Percentiles rank a stretch among this genome's conserved stretches.
These are phyloP conservation scores for Phytophthora colocasiae DNA, from an alignment of 352 stramenopile species.

Conservation along the genomic window DNA sequence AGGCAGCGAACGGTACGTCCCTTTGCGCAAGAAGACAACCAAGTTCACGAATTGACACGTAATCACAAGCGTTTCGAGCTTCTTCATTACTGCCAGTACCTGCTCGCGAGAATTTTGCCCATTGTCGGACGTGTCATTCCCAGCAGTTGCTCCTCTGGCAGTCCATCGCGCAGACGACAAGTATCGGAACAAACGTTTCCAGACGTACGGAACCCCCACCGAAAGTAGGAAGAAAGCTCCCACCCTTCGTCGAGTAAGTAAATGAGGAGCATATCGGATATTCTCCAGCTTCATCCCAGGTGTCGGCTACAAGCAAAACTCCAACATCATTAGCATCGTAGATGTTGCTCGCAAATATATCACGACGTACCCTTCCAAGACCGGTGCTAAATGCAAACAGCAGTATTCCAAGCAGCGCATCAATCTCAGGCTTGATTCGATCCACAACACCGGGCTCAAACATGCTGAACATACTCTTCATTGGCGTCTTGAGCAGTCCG, in stretches of 20 bases:
- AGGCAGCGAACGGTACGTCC: slow-evolving; percentile 72
- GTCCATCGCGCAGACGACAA: slow-evolving; percentile 63
- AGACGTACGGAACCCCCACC: slow-evolving; percentile 74
- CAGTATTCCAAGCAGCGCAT: slow-evolving; percentile 56
- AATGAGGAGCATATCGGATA: slow-evolving; percentile 57
- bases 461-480: slow-evolving; percentile 85
- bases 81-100: slow-evolving; percentile 67
- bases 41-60: slow-evolving; percentile 77
- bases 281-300: slow-evolving; percentile 89
- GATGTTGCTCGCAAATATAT: not conserved
- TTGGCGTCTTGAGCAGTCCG: slow-evolving; percentile 69
- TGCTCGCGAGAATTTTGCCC: slow-evolving; percentile 29
- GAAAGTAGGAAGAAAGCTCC: slow-evolving; percentile 72
- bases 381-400: slow-evolving; percentile 76
- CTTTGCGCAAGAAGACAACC: slow-evolving; percentile 76
- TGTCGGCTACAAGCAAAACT: slow-evolving; percentile 54
- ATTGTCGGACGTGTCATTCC: slow-evolving; percentile 3
- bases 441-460: slow-evolving; percentile 75
- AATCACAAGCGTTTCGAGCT: slow-evolving; percentile 72
- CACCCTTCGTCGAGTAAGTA: slow-evolving; percentile 61
- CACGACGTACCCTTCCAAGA: slow-evolving; percentile 53
- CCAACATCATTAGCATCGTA: slow-evolving; percentile 2
- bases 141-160: slow-evolving; percentile 8
- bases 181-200: slow-evolving; percentile 77
- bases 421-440: slow-evolving; percentile 77